Base-by-base conservation (phyloP, 2,329 filamentous ascomycete species). In the Davidsoniella australis region DNA sequence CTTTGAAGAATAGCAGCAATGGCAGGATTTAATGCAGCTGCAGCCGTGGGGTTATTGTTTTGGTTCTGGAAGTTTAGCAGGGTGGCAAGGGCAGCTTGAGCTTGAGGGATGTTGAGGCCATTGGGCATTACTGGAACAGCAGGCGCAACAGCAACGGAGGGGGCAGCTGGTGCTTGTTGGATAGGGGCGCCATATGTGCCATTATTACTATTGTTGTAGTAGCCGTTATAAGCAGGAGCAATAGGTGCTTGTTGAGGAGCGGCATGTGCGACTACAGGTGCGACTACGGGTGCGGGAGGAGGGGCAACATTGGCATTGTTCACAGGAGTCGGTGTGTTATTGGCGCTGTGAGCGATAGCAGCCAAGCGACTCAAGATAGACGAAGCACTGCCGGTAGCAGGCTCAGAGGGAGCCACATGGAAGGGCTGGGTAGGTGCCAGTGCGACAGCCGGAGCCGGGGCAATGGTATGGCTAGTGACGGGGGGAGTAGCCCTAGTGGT, bases 261-360 rank as follows among this genome's bases (percentile, higher is more conserved):
- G 49, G 58, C 51, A 45, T 59, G 56, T 50, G 63, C 59, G 29
- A 60, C 55, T 43, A 58, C 51, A 45, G 59, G 56, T 50, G 63
- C 59, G 33, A 60, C 55, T 43, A 62, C 57, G 62, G 60, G 54
- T 42, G 61, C 57, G 51, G 60, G 56, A 42, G 57, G 58, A 56
- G 59, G 55, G 47, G 60, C 57, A 41, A 61, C 56, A 49, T 60
- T 50, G 48, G 63, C 58, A 60, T 66, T 64, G 47, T 72, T 65
- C 43, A 69, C 64, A 37, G 71, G 64, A 53, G 75, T 61, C 47
- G 66, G 57, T 47, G 56, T 60, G 58, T 59, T 67, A 58, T 59
- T 75, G 61, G 79, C 86, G 63, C 85, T 81, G 55, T 83, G 81
- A 38, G 83, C 82, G 66, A 91, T 82, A 59, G 84, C 85, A 55